Evolutionary conservation across 208 protist genomes (phyloP).

Genomic region (Crithidia sp.): DNA sequence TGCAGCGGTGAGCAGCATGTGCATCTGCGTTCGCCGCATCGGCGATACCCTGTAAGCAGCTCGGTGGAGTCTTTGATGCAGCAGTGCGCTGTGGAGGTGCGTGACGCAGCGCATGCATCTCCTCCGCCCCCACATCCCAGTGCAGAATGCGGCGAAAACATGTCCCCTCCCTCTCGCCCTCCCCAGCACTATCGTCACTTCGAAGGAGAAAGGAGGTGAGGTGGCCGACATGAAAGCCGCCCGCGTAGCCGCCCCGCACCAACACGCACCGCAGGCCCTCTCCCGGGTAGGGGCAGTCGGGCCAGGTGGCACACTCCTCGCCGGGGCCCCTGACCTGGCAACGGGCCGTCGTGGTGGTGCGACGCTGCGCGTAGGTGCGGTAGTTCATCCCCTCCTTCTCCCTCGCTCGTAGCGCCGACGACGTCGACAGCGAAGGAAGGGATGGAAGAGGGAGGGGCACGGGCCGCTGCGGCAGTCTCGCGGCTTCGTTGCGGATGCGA

Average conservation of each 20-base stretch:
- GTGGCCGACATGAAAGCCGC: constrained; percentile 18
- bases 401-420: too few species aligned
- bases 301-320: neutral
- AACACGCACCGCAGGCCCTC: neutral
- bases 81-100: too few species aligned
- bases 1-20: neutral
- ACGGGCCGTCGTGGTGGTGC: neutral
- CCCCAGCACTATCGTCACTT: neutral
- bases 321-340: neutral
- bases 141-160: constrained; percentile 15
- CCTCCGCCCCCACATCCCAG: constrained; percentile 15
- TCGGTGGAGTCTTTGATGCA: too few species aligned
- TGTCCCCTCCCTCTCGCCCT: neutral
- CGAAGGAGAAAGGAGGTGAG: constrained; percentile 23
- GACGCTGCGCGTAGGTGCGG: neutral
- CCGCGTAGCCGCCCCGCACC: constrained; percentile 8
- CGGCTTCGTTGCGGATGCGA: neutral
- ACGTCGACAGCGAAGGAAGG: too few species aligned
- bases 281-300: constrained; percentile 20
- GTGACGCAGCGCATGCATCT: neutral
- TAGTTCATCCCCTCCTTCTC: neutral
- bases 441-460: neutral
- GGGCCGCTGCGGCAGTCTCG: neutral
- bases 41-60: too few species aligned
- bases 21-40: neutral